A percentile compares a stretch with the other conserved stretches of the same genome.
phyloP scores from a whole-genome alignment of 139 green algal genomes.

The Trebouxia sp. region DNA sequence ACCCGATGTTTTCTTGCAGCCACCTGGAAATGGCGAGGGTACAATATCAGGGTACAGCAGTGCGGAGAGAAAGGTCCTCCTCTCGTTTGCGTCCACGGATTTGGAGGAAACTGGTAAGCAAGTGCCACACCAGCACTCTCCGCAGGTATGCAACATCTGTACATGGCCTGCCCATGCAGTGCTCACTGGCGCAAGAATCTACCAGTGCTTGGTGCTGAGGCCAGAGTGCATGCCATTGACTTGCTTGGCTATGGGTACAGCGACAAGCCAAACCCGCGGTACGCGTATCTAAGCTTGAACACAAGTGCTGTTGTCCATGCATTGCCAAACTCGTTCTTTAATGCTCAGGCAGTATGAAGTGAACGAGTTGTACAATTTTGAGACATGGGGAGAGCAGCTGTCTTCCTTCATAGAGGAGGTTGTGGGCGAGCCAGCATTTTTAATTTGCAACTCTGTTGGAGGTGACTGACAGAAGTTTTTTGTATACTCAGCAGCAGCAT shows the following conservation, averaged over 20 bases:
- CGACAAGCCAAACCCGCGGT: conserved; percentile 81
- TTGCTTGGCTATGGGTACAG: conserved; percentile 76
- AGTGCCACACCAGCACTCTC: neutral
- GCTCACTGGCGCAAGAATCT: conserved; percentile 93
- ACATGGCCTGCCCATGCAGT: conserved; percentile 7
- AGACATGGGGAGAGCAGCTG: conserved; percentile 72
- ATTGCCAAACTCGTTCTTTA: too few relatives aligned
- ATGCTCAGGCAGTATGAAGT: conserved; percentile 29
- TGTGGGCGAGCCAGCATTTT: conserved; percentile 58
- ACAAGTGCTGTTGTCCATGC: too few relatives aligned
- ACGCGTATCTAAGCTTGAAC: too few relatives aligned
- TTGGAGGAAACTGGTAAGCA: conserved; percentile 84
- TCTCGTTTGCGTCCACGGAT: conserved; percentile 87
- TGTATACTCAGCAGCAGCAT: too few relatives aligned
- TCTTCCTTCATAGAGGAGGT: conserved; percentile 77
- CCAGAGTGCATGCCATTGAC: conserved; percentile 84
- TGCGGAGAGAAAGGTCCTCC: conserved; percentile 46
- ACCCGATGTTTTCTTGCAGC: too few relatives aligned
- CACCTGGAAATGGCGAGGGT: conserved; percentile 79
- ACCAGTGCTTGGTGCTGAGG: conserved; percentile 54
- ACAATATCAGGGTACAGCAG: conserved; percentile 86
- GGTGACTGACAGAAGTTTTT: too few relatives aligned
- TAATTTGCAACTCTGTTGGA: conserved; percentile 92
- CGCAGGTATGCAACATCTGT: too few relatives aligned
- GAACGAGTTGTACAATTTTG: conserved; percentile 81